These are phyloP conservation scores for Vigna radiata DNA, from an alignment of 306 rosid species.

Conservation along the genomic window DNA sequence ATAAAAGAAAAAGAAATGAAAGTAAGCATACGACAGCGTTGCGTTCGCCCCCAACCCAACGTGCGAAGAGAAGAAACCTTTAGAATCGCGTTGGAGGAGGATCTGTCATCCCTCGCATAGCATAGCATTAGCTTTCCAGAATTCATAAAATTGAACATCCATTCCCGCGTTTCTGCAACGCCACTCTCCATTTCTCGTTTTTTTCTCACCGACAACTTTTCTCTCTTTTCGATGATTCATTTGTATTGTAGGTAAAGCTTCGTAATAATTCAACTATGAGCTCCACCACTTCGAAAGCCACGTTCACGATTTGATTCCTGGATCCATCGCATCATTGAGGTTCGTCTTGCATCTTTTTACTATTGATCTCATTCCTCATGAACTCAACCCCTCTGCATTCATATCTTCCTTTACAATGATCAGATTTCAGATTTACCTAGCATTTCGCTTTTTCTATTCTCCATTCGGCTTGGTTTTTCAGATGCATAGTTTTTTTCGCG, in stretches of 20 bases:
- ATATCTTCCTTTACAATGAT: constrained; percentile 9
- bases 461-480: not conserved
- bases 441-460: not conserved
- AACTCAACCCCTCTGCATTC: constrained; percentile 46
- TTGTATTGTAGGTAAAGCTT: constrained; percentile 26
- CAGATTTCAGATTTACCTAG: constrained; percentile 33
- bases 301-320: constrained; percentile 57
- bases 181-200: not conserved
- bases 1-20: not conserved
- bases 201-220: constrained; percentile 11
- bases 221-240: constrained; percentile 15
- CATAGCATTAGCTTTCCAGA: constrained; percentile 39
- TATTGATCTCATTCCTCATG: constrained; percentile 27
- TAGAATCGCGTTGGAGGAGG: constrained; percentile 44
- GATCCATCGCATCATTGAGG: constrained; percentile 49
- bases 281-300: constrained; percentile 45
- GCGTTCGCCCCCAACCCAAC: constrained; percentile 27
- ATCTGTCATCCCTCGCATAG: constrained; percentile 39
- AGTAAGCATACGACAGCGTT: constrained; percentile 39
- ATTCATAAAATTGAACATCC: constrained; percentile 47
- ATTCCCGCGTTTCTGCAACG: constrained; percentile 31
- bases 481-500: constrained; percentile 14
- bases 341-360: constrained; percentile 5
- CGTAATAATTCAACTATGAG: constrained; percentile 12
- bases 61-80: constrained; percentile 21